Evolutionary conservation across 2,329 filamentous ascomycete species (phyloP).

Genomic region (Arthroderma uncinatum): DNA sequence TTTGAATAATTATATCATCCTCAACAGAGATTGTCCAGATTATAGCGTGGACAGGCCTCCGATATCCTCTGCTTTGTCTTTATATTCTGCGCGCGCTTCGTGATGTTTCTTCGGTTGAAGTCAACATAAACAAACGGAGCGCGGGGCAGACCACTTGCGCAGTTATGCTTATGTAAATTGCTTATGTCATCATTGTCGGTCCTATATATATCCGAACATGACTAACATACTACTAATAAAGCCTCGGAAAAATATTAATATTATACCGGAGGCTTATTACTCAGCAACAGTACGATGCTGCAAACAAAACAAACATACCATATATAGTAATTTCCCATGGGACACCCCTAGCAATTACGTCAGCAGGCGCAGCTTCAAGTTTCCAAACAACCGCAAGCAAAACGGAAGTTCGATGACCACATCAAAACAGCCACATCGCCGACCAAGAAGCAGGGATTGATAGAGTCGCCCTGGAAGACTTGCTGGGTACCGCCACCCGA

Average conservation of each 20-base stretch:
- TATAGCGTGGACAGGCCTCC: not conserved
- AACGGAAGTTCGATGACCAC: not conserved
- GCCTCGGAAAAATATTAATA: not conserved
- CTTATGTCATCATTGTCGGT: not conserved
- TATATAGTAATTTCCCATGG: not conserved
- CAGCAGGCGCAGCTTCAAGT: not conserved
- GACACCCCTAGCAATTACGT: not conserved
- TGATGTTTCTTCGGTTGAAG: constrained; percentile 11
- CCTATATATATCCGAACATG: not conserved
- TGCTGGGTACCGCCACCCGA: not conserved
- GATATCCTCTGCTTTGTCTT: not conserved
- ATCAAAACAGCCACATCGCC: not conserved
- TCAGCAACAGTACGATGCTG: not conserved
- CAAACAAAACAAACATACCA: not conserved
- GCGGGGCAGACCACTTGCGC: constrained; percentile 19
- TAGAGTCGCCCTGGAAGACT: not conserved
- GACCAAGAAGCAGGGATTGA: too few relatives aligned
- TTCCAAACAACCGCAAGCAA: not conserved
- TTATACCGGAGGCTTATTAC: not conserved
- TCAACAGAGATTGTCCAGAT: not conserved
- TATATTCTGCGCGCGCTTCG: not conserved
- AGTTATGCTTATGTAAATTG: not conserved
- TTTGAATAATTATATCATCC: not conserved
- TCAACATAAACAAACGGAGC: constrained; percentile 33
- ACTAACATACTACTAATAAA: not conserved